Evolutionary conservation across 73 alveolate species (phyloP).

Genomic region (Paramecium sonneborni): DNA sequence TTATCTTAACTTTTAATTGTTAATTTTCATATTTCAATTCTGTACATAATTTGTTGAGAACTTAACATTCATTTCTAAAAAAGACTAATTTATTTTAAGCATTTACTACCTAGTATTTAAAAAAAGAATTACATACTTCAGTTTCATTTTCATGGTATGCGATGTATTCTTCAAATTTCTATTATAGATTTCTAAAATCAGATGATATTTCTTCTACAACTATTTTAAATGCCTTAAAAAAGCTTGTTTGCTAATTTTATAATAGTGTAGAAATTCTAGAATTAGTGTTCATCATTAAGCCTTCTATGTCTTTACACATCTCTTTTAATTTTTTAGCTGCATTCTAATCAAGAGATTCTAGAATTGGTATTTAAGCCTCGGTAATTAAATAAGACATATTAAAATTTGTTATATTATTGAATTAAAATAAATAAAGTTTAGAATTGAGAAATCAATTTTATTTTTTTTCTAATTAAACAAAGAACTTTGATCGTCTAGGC

Average conservation of each 20-base stretch:
- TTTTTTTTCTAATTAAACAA: not conserved
- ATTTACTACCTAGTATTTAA: not conserved
- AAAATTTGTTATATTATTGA: not conserved
- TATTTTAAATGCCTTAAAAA: conserved; percentile 35
- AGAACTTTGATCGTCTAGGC: not conserved
- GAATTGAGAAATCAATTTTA: not conserved
- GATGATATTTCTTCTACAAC: conserved; percentile 22
- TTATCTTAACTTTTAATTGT: not conserved
- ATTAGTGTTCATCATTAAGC: not conserved
- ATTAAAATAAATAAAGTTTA: not conserved
- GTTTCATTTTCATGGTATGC: conserved; percentile 55
- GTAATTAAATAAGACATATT: not conserved
- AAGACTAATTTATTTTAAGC: conserved; percentile 43
- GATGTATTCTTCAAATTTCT: conserved; percentile 34
- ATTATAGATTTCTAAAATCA: conserved; percentile 4
- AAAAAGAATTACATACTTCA: not conserved
- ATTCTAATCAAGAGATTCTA: not conserved
- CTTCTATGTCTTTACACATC: conserved; percentile 34
- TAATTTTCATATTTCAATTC: conserved; percentile 6
- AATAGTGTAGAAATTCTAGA: not conserved
- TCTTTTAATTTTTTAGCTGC: conserved; percentile 24
- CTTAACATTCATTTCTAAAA: conserved; percentile 46
- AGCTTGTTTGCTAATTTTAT: not conserved
- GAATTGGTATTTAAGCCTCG: not conserved
- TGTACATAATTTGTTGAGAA: not conserved